Conservation (phyloP, 2,329 filamentous ascomycete genomes). For the Cladosporium sp. region DNA sequence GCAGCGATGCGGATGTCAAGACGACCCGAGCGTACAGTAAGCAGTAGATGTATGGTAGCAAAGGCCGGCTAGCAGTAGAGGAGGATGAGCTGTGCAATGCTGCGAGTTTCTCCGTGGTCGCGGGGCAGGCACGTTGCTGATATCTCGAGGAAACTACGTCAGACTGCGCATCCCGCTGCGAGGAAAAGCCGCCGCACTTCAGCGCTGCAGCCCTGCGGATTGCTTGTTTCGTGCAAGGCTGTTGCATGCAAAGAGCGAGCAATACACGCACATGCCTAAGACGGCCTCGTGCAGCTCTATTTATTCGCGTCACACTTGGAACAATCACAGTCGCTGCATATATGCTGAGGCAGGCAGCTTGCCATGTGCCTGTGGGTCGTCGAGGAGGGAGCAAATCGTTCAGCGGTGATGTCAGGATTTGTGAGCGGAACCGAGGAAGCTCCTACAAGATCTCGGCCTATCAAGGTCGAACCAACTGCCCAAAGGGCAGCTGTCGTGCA, state of each 20-base stretch:
- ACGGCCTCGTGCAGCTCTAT: too few species aligned
- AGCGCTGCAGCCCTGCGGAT: neutral
- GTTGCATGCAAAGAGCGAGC: neutral
- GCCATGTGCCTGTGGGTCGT: conserved; percentile 1
- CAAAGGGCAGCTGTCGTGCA: too few species aligned
- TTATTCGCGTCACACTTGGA: neutral
- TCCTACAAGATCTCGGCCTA: too few species aligned
- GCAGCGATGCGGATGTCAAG: neutral
- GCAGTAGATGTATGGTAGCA: neutral
- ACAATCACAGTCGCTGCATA: neutral
- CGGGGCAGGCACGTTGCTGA: neutral
- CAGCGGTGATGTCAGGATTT: conserved; percentile 1
- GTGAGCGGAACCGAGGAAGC: too few species aligned
- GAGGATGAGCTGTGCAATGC: neutral
- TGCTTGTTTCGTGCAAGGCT: neutral
- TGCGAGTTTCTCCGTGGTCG: neutral
- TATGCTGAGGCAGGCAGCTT: neutral
- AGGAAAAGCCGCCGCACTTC: neutral
- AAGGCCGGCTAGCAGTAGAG: neutral
- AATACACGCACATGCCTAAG: too few species aligned
- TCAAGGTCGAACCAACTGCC: too few species aligned
- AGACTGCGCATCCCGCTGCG: neutral
- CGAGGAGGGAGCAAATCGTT: neutral
- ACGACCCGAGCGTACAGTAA: neutral
- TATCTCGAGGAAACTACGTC: too few species aligned